These are phyloP conservation scores for Tetrapyrgos nigripes DNA, from an alignment of 1,284 basidiomycete species.

Conservation along the genomic window DNA sequence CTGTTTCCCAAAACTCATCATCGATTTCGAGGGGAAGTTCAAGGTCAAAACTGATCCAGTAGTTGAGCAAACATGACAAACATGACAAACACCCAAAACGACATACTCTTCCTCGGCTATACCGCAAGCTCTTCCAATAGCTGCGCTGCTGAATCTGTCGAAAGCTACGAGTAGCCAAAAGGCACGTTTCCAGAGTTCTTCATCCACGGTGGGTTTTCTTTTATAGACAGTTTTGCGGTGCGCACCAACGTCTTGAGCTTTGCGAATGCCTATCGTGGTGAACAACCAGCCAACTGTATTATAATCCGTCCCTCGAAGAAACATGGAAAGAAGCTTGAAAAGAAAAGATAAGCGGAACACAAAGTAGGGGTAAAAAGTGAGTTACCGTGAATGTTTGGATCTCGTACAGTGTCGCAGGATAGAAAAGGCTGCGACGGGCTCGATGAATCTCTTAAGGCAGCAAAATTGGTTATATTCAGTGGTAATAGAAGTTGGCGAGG, in stretches of 20 bases:
- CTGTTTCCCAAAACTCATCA: constrained; percentile 83
- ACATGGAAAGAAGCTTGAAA: constrained; percentile 51
- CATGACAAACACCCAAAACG: constrained; percentile 5
- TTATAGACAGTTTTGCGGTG: constrained; percentile 64
- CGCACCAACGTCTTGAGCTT: constrained; percentile 74
- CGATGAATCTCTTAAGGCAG: constrained; percentile 55
- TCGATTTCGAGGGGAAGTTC: constrained; percentile 84
- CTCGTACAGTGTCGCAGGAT: constrained; percentile 74
- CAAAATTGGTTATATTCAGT: neutral
- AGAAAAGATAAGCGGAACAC: constrained; percentile 5
- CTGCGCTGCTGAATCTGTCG: constrained; percentile 69
- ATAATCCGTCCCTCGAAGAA: constrained; percentile 58
- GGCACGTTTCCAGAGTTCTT: constrained; percentile 81
- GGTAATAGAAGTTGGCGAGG: neutral
- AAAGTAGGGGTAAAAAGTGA: constrained; percentile 13
- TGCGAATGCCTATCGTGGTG: constrained; percentile 71
- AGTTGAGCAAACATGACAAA: constrained; percentile 12
- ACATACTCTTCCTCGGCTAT: constrained; percentile 83
- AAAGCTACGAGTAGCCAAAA: constrained; percentile 76
- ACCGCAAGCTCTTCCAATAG: constrained; percentile 74
- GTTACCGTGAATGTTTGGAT: constrained; percentile 68
- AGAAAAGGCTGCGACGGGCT: constrained; percentile 61
- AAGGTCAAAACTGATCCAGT: constrained; percentile 81
- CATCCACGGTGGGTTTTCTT: constrained; percentile 51
- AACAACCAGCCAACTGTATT: constrained; percentile 71